phyloP scores from a whole-genome alignment of 345 rosid genomes.

The Turritis glabra region DNA sequence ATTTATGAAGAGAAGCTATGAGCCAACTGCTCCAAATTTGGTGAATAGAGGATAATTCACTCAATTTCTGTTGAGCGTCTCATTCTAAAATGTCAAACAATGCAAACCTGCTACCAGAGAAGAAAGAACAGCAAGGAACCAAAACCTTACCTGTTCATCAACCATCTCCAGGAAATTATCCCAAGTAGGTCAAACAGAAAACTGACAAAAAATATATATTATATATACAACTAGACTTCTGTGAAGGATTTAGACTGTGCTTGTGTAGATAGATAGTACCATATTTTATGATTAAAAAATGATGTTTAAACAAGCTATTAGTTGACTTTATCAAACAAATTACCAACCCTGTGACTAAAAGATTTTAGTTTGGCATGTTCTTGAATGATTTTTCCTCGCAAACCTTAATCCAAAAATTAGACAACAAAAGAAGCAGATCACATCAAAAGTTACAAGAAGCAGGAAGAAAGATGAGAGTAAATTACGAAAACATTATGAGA shows the following conservation, averaged over 20 bases:
- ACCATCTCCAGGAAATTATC: constrained; percentile 32
- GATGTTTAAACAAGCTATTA: neutral
- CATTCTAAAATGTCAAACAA: constrained; percentile 41
- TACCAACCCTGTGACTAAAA: constrained; percentile 28
- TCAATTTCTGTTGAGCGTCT: constrained; percentile 56
- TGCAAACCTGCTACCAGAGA: constrained; percentile 52
- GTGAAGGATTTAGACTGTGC: neutral
- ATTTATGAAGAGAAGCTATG: constrained; percentile 29
- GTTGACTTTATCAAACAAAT: constrained; percentile 33
- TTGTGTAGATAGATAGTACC: neutral
- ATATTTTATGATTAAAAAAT: neutral
- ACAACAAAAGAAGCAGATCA: too few species aligned
- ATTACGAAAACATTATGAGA: too few species aligned
- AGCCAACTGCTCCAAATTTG: constrained; percentile 52
- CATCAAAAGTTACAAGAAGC: too few species aligned
- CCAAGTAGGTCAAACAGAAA: constrained; percentile 40
- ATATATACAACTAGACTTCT: neutral
- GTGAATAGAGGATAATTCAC: constrained; percentile 38
- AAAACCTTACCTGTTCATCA: constrained; percentile 36
- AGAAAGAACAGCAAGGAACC: constrained; percentile 21
- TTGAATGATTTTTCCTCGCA: neutral
- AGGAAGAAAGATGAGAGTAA: too few species aligned
- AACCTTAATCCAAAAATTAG: neutral
- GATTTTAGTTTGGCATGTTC: neutral
- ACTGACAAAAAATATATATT: constrained; percentile 24